Conservation (phyloP, 495 filamentous ascomycete genomes). For the Venustampulla echinocandica region DNA sequence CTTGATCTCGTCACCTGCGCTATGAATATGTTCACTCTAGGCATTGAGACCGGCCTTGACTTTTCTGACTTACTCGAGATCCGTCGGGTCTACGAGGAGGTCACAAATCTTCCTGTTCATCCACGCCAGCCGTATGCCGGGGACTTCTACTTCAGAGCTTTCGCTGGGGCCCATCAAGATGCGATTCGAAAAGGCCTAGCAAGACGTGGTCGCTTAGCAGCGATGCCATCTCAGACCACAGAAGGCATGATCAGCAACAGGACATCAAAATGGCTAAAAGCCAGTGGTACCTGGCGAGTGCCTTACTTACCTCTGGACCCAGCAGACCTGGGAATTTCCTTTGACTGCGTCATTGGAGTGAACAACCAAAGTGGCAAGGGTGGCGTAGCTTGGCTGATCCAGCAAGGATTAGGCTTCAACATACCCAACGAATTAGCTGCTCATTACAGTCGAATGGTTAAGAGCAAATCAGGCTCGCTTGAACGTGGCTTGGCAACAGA, state of each 20-base stretch:
- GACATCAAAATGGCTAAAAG: neutral
- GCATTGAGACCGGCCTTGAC: constrained; percentile 75
- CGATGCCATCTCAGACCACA: constrained; percentile 12
- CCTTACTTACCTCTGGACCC: constrained; percentile 92
- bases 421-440: constrained; percentile 87
- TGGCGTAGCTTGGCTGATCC: constrained; percentile 86
- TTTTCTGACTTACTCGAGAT: constrained; percentile 81
- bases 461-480: constrained; percentile 58
- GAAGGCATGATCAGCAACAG: neutral
- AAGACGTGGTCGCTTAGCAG: neutral
- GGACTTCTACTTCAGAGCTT: constrained; percentile 37
- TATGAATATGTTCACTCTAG: constrained; percentile 91
- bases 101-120: constrained; percentile 88
- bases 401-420: constrained; percentile 74
- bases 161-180: constrained; percentile 86
- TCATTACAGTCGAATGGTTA: constrained; percentile 78
- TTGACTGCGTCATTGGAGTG: constrained; percentile 93
- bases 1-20: constrained; percentile 90
- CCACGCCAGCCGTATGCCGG: constrained; percentile 80
- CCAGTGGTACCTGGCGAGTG: constrained; percentile 48
- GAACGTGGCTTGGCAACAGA: constrained; percentile 69
- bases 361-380: constrained; percentile 93
- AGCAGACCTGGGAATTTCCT: constrained; percentile 82
- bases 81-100: constrained; percentile 77
- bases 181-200: constrained; percentile 80